phyloP scores from a whole-genome alignment of 805 yeast genomes.

The Tetrapisispora taiwanensis region DNA sequence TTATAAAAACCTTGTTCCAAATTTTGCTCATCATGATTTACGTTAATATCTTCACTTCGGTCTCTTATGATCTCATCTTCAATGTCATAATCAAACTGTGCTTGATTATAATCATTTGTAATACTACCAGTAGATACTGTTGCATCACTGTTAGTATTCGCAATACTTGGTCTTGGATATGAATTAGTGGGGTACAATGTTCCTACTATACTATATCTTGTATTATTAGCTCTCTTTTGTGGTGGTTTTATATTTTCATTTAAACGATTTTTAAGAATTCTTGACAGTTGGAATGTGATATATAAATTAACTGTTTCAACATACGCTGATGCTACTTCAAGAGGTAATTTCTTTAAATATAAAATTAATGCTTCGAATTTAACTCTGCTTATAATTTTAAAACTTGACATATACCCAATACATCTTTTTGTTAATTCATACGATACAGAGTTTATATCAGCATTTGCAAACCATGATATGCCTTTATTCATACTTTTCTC shows the following conservation, averaged over 20 bases:
- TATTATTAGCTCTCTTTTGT: background rate
- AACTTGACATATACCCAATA: slow-evolving; percentile 52
- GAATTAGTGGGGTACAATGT: background rate
- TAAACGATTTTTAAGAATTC: slow-evolving; percentile 27
- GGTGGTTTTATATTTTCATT: background rate
- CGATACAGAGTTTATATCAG: slow-evolving; percentile 46
- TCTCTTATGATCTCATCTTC: too few relatives aligned
- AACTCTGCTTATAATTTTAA: background rate
- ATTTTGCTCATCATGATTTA: background rate
- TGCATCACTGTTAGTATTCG: background rate
- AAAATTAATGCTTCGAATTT: background rate
- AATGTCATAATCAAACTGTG: background rate
- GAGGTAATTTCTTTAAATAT: slow-evolving; percentile 21
- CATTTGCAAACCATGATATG: slow-evolving; percentile 16
- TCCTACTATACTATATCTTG: background rate
- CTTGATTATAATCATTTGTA: background rate
- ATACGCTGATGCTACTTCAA: slow-evolving; percentile 37
- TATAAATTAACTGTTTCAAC: slow-evolving; percentile 66
- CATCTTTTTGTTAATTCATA: slow-evolving; percentile 61
- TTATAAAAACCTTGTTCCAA: background rate
- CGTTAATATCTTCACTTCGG: background rate
- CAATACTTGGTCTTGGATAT: background rate
- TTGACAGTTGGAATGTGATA: slow-evolving; percentile 63
- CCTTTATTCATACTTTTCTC: slow-evolving; percentile 7
- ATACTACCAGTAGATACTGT: background rate